Conservation (phyloP, 2,329 filamentous ascomycete species). For the Didymella exigua region DNA sequence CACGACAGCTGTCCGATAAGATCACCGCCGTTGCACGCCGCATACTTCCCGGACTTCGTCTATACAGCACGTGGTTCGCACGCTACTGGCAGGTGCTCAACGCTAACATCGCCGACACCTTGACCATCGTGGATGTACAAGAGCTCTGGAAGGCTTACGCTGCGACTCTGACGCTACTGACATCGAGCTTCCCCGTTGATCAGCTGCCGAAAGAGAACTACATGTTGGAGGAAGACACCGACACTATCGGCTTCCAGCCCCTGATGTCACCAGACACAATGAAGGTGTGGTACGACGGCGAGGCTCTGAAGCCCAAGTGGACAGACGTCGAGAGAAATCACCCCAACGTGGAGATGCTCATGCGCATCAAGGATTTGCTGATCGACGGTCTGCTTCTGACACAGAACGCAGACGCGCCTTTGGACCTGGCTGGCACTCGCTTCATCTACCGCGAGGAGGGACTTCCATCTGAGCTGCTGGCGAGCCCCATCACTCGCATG, state of each 20-base stretch:
- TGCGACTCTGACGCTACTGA: conserved; percentile 64
- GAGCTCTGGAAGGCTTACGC: conserved; percentile 71
- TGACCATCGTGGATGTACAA: conserved; percentile 62
- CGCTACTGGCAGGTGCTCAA: conserved; percentile 61
- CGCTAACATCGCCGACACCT: conserved; percentile 59
- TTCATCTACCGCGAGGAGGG: conserved; percentile 62
- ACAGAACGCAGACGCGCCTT: conserved; percentile 56
- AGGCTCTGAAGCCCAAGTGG: conserved; percentile 59
- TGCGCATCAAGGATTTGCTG: conserved; percentile 67
- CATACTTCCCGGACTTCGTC: conserved; percentile 66
- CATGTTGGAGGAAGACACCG: conserved; percentile 70
- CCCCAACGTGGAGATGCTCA: conserved; percentile 69
- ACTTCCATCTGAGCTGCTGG: conserved; percentile 56
- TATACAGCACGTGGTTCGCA: conserved; percentile 72
- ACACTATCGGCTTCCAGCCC: conserved; percentile 69
- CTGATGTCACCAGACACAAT: conserved; percentile 57
- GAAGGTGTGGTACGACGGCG: conserved; percentile 58
- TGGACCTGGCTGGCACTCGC: conserved; percentile 55
- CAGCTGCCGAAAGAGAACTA: conserved; percentile 64
- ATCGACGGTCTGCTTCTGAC: conserved; percentile 65
- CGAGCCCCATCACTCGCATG: conserved; percentile 50
- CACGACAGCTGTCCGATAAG: conserved; percentile 53
- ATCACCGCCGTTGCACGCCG: conserved; percentile 65
- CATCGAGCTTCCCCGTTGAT: conserved; percentile 63
- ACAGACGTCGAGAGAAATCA: conserved; percentile 62